phyloP scores from a whole-genome alignment of 139 green algal species.

The Chlorella sp. region DNA sequence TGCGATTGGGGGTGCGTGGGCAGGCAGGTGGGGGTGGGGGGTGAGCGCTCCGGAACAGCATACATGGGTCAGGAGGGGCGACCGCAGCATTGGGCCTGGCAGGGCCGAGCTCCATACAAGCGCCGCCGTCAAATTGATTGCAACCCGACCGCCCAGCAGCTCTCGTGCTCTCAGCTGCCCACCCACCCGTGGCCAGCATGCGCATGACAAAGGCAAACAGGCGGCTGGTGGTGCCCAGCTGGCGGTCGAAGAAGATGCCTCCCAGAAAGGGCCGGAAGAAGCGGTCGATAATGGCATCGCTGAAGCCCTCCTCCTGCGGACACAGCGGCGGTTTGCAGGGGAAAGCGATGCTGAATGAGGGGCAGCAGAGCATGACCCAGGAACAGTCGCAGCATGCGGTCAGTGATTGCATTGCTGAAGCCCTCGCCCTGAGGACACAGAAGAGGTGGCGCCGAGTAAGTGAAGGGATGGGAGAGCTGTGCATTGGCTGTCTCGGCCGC shows the following conservation, averaged over 20 bases:
- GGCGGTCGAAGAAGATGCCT: constrained; percentile 98
- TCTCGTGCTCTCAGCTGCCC: neutral
- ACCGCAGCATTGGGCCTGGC: too few species aligned
- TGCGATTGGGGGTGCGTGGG: neutral
- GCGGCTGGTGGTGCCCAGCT: constrained; percentile 80
- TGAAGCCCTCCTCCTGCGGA: constrained; percentile 87
- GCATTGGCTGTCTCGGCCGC: too few species aligned
- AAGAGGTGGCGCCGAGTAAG: too few species aligned
- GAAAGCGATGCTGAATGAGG: too few species aligned
- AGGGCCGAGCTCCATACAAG: too few species aligned
- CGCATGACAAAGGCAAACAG: constrained; percentile 97
- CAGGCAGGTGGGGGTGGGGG: neutral
- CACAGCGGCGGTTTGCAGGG: neutral
- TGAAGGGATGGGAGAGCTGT: too few species aligned
- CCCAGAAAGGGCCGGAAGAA: constrained; percentile 99
- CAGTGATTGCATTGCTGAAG: constrained; percentile 89
- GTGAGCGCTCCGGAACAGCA: too few species aligned
- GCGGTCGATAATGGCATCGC: constrained; percentile 81
- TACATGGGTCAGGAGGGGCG: too few species aligned
- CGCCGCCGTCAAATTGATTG: too few species aligned
- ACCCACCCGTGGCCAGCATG: constrained; percentile 82
- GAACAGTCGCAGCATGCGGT: constrained; percentile 97
- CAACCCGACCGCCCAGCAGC: too few species aligned
- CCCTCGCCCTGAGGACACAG: constrained; percentile 71
- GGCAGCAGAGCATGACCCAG: too few species aligned